Percentiles rank a stretch among this genome's conserved stretches.
Conservation (phyloP, 768 basidiomycete genomes). For the Trametes cubensis region DNA sequence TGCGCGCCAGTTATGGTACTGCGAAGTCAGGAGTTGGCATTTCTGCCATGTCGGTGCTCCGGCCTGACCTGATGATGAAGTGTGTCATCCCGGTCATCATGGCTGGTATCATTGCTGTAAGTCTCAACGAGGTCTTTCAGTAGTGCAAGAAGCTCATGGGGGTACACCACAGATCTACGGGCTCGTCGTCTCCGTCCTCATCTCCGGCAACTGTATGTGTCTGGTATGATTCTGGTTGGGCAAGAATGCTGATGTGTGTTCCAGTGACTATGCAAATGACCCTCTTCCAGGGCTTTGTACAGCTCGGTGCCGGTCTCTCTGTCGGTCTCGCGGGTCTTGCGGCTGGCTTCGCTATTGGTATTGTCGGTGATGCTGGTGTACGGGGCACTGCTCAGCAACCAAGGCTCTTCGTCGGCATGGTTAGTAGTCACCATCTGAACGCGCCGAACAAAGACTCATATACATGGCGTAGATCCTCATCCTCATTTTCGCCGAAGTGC, state of each 20-base stretch:
- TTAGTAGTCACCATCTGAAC: constrained; percentile 34
- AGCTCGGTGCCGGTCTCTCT: constrained; percentile 90
- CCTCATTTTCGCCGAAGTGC: constrained; percentile 95
- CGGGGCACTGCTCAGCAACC: constrained; percentile 97
- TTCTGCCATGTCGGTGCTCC: constrained; percentile 95
- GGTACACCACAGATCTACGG: constrained; percentile 76
- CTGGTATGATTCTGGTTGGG: neutral
- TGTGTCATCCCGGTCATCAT: constrained; percentile 97
- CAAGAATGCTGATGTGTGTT: neutral
- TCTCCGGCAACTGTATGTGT: constrained; percentile 80
- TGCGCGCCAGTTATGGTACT: constrained; percentile 81
- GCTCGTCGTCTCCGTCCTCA: constrained; percentile 97
- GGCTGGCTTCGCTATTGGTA: constrained; percentile 97
- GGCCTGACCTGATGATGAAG: constrained; percentile 98
- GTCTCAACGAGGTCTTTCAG: constrained; percentile 36
- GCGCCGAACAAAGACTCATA: neutral
- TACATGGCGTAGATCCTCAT: constrained; percentile 73
- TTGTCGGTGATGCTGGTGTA: constrained; percentile 98
- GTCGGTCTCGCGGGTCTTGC: constrained; percentile 95
- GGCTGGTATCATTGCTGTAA: constrained; percentile 99
- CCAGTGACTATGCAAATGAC: constrained; percentile 79
- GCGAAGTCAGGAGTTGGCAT: constrained; percentile 99
- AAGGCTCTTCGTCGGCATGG: constrained; percentile 93
- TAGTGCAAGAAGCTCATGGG: neutral
- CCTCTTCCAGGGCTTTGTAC: constrained; percentile 90